Conservation (phyloP, 257 asterid genomes). For the Nicotiana otophora region DNA sequence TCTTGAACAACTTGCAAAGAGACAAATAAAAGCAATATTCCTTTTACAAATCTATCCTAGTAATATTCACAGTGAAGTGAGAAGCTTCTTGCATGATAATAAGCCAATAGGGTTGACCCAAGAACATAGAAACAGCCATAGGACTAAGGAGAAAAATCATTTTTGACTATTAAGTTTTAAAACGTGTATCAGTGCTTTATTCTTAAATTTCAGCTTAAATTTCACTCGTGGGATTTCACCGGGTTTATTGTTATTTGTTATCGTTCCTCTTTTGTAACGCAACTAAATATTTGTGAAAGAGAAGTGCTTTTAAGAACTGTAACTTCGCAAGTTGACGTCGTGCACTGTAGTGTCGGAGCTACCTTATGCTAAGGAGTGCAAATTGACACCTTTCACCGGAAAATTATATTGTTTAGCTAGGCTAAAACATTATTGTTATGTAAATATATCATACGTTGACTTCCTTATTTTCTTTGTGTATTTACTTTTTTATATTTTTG, state of each 20-base stretch:
- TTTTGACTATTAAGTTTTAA: neutral
- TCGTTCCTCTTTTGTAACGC: neutral
- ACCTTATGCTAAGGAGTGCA: no score
- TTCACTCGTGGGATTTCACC: fast-evolving
- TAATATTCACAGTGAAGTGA: neutral
- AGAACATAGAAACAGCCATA: neutral
- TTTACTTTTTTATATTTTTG: no score
- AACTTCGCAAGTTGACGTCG: neutral
- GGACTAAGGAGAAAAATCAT: no score
- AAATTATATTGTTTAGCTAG: no score
- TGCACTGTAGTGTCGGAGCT: neutral
- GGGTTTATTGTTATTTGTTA: no score
- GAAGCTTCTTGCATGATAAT: conserved; percentile 14
- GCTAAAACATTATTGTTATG: no score
- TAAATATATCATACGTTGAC: no score
- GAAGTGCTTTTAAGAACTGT: neutral
- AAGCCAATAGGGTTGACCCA: neutral
- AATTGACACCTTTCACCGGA: no score
- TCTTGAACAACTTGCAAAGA: no score
- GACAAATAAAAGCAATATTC: no score
- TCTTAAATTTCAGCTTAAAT: neutral
- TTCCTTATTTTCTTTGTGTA: no score
- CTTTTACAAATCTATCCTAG: neutral
- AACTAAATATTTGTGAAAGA: neutral
- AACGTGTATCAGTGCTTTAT: neutral